Evolutionary conservation across 306 rosid species (phyloP).

Genomic region (Corylus heterophylla): DNA sequence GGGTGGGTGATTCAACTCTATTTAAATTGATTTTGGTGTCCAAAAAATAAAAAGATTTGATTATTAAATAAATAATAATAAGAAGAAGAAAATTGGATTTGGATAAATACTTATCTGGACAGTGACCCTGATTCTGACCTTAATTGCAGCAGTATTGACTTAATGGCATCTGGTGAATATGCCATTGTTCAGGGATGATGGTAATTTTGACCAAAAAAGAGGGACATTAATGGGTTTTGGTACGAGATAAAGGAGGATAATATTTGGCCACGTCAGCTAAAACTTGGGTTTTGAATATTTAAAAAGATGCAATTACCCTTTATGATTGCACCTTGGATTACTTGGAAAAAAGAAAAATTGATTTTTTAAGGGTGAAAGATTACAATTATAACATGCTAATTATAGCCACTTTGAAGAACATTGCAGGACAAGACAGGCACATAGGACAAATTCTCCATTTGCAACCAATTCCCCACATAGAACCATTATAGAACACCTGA

Average conservation of each 20-base stretch:
- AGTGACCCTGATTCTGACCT: not conserved
- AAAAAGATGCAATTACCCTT: not conserved
- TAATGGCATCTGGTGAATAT: not conserved
- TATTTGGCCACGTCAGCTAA: not conserved
- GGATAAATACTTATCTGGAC: not conserved
- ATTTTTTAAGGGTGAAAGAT: not conserved
- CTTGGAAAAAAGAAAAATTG: not conserved
- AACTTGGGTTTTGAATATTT: not conserved
- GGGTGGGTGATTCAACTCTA: constrained; percentile 50
- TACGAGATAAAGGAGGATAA: not conserved
- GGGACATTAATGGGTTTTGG: not conserved
- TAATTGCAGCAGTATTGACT: not conserved
- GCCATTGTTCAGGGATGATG: too few species aligned
- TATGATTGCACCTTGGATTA: not conserved
- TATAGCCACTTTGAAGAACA: not conserved
- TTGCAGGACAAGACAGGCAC: not conserved
- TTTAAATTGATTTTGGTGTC: constrained; percentile 60
- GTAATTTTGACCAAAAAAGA: not conserved
- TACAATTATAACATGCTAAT: not conserved
- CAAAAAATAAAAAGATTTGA: constrained; percentile 8
- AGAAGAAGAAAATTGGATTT: not conserved
- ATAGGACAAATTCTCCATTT: not conserved
- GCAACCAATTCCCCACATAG: not conserved
- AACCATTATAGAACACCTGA: not conserved
- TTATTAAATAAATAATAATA: not conserved